These are phyloP conservation scores for Diaporthe destruens DNA, from an alignment of 2,329 filamentous ascomycete genomes.

Conservation along the genomic window DNA sequence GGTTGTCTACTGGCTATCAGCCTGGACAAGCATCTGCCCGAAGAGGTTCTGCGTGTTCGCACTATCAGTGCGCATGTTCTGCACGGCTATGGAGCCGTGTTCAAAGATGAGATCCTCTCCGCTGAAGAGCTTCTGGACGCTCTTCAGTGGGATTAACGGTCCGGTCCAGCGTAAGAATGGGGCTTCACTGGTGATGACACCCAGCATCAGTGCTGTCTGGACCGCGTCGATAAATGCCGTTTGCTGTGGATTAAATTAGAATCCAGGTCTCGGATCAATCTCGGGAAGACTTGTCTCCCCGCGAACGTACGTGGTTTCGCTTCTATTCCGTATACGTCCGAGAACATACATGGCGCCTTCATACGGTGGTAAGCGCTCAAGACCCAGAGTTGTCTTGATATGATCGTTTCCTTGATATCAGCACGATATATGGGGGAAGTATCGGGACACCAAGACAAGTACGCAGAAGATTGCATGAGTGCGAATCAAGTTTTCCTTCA, in stretches of 20 bases:
- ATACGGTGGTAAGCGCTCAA: too few relatives aligned
- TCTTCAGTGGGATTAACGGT: constrained; percentile 23
- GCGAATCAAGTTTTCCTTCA: background rate
- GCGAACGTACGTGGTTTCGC: background rate
- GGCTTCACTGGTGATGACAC: constrained; percentile 30
- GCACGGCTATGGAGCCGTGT: constrained; percentile 27
- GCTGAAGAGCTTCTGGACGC: constrained; percentile 12
- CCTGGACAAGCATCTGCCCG: constrained; percentile 44
- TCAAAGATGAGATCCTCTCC: constrained; percentile 37
- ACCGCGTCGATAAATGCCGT: constrained; percentile 32
- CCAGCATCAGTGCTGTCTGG: constrained; percentile 20
- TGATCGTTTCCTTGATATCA: background rate
- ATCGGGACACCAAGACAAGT: too few relatives aligned
- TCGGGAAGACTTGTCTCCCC: background rate
- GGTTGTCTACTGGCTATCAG: constrained; percentile 42
- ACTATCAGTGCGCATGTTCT: constrained; percentile 32
- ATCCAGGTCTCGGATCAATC: constrained; percentile 47
- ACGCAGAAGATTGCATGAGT: background rate
- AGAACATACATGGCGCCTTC: too few relatives aligned
- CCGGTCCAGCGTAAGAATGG: constrained; percentile 25
- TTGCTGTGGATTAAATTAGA: constrained; percentile 49
- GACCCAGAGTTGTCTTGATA: background rate
- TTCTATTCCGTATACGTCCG: too few relatives aligned
- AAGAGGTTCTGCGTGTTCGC: constrained; percentile 43
- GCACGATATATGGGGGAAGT: too few relatives aligned